Conservation (phyloP, 1,284 basidiomycete species). For the Testicularia cyperi region DNA sequence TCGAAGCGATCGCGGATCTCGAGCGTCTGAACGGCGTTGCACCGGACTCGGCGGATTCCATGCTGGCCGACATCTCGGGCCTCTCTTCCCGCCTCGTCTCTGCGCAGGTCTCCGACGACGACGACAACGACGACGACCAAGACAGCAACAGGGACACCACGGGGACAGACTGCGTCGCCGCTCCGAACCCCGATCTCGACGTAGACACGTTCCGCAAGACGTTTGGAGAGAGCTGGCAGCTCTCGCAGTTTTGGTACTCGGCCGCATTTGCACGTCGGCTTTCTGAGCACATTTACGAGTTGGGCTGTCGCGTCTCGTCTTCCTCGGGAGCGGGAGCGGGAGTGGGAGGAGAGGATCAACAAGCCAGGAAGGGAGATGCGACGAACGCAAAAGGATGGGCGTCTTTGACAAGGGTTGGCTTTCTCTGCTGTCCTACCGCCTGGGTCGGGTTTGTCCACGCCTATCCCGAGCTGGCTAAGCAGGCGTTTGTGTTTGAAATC, state of each 20-base stretch:
- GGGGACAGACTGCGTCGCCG: neutral
- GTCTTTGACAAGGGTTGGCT: constrained; percentile 45
- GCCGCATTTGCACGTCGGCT: constrained; percentile 21
- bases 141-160: neutral
- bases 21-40: constrained; percentile 34
- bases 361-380: too few species aligned
- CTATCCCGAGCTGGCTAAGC: constrained; percentile 19
- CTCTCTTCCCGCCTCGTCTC: constrained; percentile 4
- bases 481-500: constrained; percentile 53
- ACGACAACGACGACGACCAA: constrained; percentile 1
- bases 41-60: constrained; percentile 25
- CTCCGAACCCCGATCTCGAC: constrained; percentile 16
- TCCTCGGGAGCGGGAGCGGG: neutral
- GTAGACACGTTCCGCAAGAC: constrained; percentile 44
- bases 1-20: constrained; percentile 38
- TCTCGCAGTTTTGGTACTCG: constrained; percentile 38
- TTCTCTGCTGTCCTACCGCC: constrained; percentile 59
- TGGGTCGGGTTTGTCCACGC: constrained; percentile 59
- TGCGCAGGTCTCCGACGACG: too few species aligned
- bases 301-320: constrained; percentile 1
- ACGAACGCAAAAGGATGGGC: too few species aligned
- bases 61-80: constrained; percentile 8
- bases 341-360: too few species aligned
- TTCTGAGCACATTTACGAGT: constrained; percentile 13
- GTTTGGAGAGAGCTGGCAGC: constrained; percentile 51